Percentiles rank a stretch among this genome's conserved stretches.
Evolutionary conservation across 768 basidiomycete species (phyloP).

Genomic region (Sarcodon sp.): DNA sequence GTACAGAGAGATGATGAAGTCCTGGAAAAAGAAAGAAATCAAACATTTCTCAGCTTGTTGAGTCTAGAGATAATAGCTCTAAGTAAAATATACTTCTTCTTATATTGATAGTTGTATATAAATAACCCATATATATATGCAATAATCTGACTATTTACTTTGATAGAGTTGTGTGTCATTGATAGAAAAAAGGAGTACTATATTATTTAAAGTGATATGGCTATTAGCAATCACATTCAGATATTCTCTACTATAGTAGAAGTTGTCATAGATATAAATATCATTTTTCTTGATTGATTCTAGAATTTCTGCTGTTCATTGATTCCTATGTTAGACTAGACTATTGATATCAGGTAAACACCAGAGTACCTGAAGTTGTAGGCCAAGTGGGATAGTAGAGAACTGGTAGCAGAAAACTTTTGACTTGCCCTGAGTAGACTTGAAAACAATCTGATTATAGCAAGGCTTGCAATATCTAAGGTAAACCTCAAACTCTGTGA

Average conservation of each 20-base stretch:
- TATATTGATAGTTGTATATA: slow-evolving; percentile 9
- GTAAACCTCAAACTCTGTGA: too few relatives aligned
- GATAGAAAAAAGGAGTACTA: background rate
- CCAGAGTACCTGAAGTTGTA: background rate
- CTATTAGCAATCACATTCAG: background rate
- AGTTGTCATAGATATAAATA: background rate
- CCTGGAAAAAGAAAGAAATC: slow-evolving; percentile 15
- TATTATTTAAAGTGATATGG: slow-evolving; percentile 2
- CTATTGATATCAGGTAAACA: background rate
- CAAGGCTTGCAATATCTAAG: background rate
- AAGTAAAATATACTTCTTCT: slow-evolving; percentile 6
- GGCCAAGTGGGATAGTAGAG: background rate
- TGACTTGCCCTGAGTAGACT: slow-evolving; percentile 3
- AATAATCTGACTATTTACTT: slow-evolving; percentile 7
- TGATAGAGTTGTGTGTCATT: slow-evolving; percentile 1
- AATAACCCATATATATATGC: slow-evolving; percentile 10
- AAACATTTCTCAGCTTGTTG: slow-evolving; percentile 9
- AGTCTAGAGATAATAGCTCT: slow-evolving; percentile 13
- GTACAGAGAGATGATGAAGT: background rate
- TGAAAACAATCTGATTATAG: slow-evolving; percentile 9
- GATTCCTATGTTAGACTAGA: background rate
- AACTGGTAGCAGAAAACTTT: background rate
- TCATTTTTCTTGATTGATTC: background rate
- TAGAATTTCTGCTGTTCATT: background rate
- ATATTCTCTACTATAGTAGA: background rate